Conservation (phyloP, 2,329 filamentous ascomycete genomes). For the Cercospora zeina region DNA sequence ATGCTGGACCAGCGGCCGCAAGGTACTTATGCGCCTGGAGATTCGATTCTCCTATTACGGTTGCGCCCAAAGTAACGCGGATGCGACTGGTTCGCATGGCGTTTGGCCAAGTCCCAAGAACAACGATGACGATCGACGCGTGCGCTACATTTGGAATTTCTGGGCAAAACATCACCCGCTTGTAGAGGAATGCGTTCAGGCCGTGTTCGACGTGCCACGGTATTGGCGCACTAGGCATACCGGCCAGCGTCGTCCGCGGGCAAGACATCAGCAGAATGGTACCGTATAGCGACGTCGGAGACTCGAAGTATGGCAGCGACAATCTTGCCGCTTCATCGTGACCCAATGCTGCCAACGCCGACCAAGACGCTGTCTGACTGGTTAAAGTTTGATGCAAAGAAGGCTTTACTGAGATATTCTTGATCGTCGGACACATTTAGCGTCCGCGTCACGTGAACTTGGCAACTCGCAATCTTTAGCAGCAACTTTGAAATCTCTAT, state of each 20-base stretch:
- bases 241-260: not conserved
- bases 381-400: conserved; percentile 1
- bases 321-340: conserved; percentile 1
- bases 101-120: conserved; percentile 17
- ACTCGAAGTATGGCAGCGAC: not conserved
- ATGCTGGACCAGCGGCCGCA: conserved; percentile 4
- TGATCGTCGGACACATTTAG: no score
- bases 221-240: conserved; percentile 24
- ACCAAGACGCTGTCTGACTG: not conserved
- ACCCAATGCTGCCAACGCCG: conserved; percentile 4
- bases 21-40: conserved; percentile 21
- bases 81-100: not conserved
- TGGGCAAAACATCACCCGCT: conserved; percentile 5
- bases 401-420: conserved; percentile 3
- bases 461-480: no score
- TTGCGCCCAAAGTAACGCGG: conserved; percentile 7
- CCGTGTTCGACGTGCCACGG: conserved; percentile 11
- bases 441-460: no score
- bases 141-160: conserved; percentile 23
- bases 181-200: conserved; percentile 2
- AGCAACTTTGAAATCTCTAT: no score
- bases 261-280: not conserved
- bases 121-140: conserved; percentile 20
- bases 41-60: conserved; percentile 13
- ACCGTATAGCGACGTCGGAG: not conserved